Conservation (phyloP, 305 asterid genomes). For the Solanum hybrid region DNA sequence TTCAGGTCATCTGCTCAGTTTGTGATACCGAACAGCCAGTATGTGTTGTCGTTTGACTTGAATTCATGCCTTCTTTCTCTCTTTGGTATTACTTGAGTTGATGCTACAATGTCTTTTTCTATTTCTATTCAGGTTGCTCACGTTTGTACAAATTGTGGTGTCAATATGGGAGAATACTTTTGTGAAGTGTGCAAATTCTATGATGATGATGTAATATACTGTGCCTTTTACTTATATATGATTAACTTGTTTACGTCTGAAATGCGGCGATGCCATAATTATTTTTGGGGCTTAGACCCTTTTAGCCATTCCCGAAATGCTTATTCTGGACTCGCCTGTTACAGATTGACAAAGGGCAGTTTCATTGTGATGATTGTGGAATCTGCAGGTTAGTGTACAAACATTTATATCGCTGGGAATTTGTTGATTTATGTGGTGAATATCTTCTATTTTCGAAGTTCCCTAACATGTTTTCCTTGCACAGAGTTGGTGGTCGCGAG, state of each 20-base stretch:
- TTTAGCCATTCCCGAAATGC: not conserved
- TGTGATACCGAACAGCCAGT: slow-evolving; percentile 98
- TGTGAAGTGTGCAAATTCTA: slow-evolving; percentile 83
- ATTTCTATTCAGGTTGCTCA: slow-evolving; percentile 48
- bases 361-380: slow-evolving; percentile 95
- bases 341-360: slow-evolving; percentile 76
- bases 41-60: slow-evolving; percentile 18
- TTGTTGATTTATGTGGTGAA: not conserved
- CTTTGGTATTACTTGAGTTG: not conserved
- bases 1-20: slow-evolving; percentile 88
- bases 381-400: slow-evolving; percentile 62
- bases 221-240: not conserved
- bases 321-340: slow-evolving; percentile 1
- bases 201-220: slow-evolving; percentile 73
- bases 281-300: not conserved
- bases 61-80: not conserved
- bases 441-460: not conserved
- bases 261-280: not conserved
- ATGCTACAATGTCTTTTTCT: not conserved
- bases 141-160: slow-evolving; percentile 85
- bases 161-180: slow-evolving; percentile 92
- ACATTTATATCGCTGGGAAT: not conserved
- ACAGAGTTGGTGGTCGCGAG: slow-evolving; percentile 78
- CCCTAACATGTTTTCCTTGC: not conserved
- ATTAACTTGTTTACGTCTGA: not conserved